These are phyloP conservation scores for Haplosporangium sp. DNA, from an alignment of 371 early-diverging fungal species.

Conservation along the genomic window DNA sequence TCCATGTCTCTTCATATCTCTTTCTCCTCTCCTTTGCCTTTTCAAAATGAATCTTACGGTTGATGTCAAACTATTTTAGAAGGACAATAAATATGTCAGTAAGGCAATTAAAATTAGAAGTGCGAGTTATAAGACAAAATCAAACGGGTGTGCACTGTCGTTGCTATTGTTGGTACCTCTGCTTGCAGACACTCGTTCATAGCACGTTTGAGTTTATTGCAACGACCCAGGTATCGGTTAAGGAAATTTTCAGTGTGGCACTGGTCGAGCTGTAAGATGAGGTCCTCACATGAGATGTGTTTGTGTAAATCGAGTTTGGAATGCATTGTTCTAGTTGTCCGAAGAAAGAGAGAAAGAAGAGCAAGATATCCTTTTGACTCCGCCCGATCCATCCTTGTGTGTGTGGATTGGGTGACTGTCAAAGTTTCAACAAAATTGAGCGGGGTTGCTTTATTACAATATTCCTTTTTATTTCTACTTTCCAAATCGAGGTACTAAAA, in stretches of 20 bases:
- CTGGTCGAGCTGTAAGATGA: conserved; percentile 43
- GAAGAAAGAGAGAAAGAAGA: background rate
- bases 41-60: conserved; percentile 50
- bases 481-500: conserved; percentile 8
- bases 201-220: conserved; percentile 40
- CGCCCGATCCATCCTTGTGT: background rate
- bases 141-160: no score
- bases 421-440: background rate
- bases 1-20: conserved; percentile 43
- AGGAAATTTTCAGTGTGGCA: conserved; percentile 41
- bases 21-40: conserved; percentile 41
- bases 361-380: background rate
- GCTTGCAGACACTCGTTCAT: conserved; percentile 50
- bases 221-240: conserved; percentile 44
- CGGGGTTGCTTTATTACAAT: background rate
- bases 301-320: conserved; percentile 52
- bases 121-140: background rate
- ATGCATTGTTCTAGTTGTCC: conserved; percentile 23
- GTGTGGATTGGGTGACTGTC: conserved; percentile 3
- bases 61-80: conserved; percentile 39
- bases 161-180: conserved; percentile 21
- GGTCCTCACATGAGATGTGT: conserved; percentile 44
- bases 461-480: conserved; percentile 28
- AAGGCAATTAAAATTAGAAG: no score
- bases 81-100: background rate